A percentile compares a stretch with the other conserved stretches of the same genome.
Evolutionary conservation across 768 basidiomycete species (phyloP).

Genomic region (Kwoniella heveanensis): DNA sequence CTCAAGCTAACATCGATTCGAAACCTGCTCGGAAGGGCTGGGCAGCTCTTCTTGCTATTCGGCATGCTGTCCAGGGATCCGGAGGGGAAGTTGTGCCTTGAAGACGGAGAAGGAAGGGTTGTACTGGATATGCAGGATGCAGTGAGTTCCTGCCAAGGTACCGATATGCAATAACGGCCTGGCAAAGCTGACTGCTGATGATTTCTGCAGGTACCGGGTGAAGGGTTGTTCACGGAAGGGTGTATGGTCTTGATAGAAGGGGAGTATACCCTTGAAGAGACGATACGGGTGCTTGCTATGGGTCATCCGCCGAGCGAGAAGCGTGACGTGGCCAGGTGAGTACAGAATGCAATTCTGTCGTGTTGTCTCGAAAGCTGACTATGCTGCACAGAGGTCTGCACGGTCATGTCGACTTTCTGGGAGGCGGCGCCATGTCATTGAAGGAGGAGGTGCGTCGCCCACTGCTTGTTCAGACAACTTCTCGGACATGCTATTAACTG

Average conservation of each 20-base stretch:
- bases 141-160: constrained; percentile 60
- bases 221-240: constrained; percentile 94
- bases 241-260: constrained; percentile 94
- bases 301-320: constrained; percentile 97
- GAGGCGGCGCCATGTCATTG: constrained; percentile 86
- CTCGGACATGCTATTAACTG: constrained; percentile 58
- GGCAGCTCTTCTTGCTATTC: constrained; percentile 85
- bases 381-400: constrained; percentile 74
- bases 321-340: constrained; percentile 76
- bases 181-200: background rate
- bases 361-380: background rate
- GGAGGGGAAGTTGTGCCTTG: constrained; percentile 85
- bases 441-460: constrained; percentile 75
- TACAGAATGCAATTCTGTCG: background rate
- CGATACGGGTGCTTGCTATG: constrained; percentile 83
- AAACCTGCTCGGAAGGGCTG: constrained; percentile 86
- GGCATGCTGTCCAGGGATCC: constrained; percentile 89
- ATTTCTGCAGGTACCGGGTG: constrained; percentile 75
- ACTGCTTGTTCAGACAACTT: no score
- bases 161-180: background rate
- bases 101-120: constrained; percentile 89
- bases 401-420: constrained; percentile 95
- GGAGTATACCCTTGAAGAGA: constrained; percentile 90
- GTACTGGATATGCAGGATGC: constrained; percentile 83
- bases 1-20: constrained; percentile 94